Base-by-base conservation (phyloP, 805 yeast species). In the Torulaspora microellipsoides region DNA sequence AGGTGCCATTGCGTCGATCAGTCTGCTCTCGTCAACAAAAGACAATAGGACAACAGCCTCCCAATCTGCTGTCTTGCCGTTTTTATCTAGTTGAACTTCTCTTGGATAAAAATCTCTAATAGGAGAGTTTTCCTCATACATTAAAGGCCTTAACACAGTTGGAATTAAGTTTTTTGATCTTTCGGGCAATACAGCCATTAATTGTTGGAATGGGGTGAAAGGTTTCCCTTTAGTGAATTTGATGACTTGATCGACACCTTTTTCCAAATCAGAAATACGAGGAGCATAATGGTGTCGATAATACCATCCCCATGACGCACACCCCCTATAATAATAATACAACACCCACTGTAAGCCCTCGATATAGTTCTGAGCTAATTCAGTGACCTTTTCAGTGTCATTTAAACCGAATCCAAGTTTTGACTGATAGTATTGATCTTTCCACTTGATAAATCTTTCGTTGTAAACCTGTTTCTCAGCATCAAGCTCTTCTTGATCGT, bases 341-440 rank as follows among this genome's bases (percentile, higher is more conserved):
- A 93, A 70, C 11, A 93, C 98, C 99, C 99, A 91, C 67, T 91
- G 99, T 49, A 91, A 72, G 52, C 99, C 99, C 65, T 90, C 96
- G 33, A 93, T 72, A 60, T 90, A 93, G 59, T 86, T 89, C 53
- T 80, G 79, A 7, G 95, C 76, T 51, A 88, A 62, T 8, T 78
- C 81, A n/a, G 62, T 64, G 51, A 90, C 66, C 45, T 77, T 65
- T 0, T 77, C 83, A 17, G 73, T 76, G 51, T 83, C 83, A 28
- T 78, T 64, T 43, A 81, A 71, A 4, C 82, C 72, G 49, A 87
- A 87, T 2, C 77, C 79, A 48, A 93, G 71, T 60, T 93, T 93
- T n/a, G 78, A 78, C 48, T 77, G 75, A 65, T 93, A 93, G 62
- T 93, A 93, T n/a, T 73, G 64, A 57, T 83, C 82, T 65, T 89